phyloP scores from a whole-genome alignment of 2,329 filamentous ascomycete species.

The Drechslerella dactyloides region DNA sequence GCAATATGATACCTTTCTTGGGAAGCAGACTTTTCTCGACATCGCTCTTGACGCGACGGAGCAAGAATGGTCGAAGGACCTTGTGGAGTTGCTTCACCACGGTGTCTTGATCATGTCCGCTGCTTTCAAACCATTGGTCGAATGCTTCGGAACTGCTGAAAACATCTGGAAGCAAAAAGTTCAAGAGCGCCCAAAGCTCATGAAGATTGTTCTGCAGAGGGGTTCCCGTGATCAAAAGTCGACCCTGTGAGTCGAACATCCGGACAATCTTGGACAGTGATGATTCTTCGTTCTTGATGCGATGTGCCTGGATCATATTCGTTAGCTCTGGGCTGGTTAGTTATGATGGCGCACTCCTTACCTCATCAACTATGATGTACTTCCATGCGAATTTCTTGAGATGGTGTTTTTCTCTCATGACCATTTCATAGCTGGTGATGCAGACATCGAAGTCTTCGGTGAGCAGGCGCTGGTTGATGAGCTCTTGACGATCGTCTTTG shows the following conservation, averaged over 20 bases:
- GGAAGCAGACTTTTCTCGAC: constrained; percentile 97
- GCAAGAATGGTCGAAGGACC: constrained; percentile 87
- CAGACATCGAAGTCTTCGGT: constrained; percentile 97
- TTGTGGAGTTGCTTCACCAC: constrained; percentile 95
- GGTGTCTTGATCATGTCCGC: constrained; percentile 88
- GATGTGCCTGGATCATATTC: constrained; percentile 68
- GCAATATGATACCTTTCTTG: constrained; percentile 81
- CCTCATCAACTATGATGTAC: constrained; percentile 98
- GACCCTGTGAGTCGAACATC: constrained; percentile 92
- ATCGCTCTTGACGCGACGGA: constrained; percentile 94
- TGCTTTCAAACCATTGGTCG: constrained; percentile 95
- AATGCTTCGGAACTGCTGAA: constrained; percentile 97
- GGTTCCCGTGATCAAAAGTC: constrained; percentile 93
- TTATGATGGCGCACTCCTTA: constrained; percentile 51
- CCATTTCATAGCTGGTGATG: constrained; percentile 99
- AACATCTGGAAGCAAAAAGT: constrained; percentile 96
- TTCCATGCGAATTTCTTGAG: constrained; percentile 99
- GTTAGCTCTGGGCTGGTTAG: neutral
- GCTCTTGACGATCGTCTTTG: constrained; percentile 85
- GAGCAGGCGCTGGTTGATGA: constrained; percentile 90
- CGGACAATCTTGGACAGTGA: constrained; percentile 96
- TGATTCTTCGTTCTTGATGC: constrained; percentile 99
- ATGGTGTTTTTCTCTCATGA: constrained; percentile 90
- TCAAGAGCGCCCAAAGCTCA: constrained; percentile 95
- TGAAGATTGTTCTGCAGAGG: constrained; percentile 97